These are phyloP conservation scores for Cryptococcus sp. DNA, from an alignment of 1,284 basidiomycete species.

Conservation along the genomic window DNA sequence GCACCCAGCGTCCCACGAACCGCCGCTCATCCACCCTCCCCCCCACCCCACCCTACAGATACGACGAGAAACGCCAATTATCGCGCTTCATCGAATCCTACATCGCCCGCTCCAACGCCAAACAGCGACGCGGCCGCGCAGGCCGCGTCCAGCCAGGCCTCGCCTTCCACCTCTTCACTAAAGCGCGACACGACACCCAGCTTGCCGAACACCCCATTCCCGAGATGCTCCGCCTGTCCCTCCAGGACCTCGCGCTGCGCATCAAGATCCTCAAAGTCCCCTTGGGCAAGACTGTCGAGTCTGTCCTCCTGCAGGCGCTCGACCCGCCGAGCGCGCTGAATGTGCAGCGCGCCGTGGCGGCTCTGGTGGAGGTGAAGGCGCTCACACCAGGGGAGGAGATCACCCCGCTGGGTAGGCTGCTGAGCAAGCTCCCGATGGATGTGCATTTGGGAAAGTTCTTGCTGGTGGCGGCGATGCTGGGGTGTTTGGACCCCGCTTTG, in stretches of 20 bases:
- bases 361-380: conserved; percentile 81
- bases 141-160: conserved; percentile 88
- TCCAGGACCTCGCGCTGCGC: conserved; percentile 89
- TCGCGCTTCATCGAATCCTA: conserved; percentile 90
- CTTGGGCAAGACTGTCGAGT: conserved; percentile 82
- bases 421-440: conserved; percentile 89
- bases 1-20: background rate
- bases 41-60: conserved; percentile 54
- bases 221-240: conserved; percentile 90
- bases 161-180: conserved; percentile 96
- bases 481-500: conserved; percentile 89
- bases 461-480: conserved; percentile 78
- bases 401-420: conserved; percentile 85
- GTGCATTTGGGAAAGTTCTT: conserved; percentile 94
- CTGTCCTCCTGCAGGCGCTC: conserved; percentile 79
- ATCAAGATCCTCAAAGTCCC: conserved; percentile 97
- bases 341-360: conserved; percentile 84
- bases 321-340: conserved; percentile 87
- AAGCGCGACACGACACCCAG: conserved; percentile 74
- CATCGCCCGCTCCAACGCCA: conserved; percentile 88
- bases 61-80: conserved; percentile 96
- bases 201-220: conserved; percentile 89
- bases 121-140: conserved; percentile 84
- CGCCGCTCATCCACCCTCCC: no score
- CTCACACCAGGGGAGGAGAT: conserved; percentile 85